Conservation (phyloP, 2,329 filamentous ascomycete species). For the Colletotrichum shisoi region DNA sequence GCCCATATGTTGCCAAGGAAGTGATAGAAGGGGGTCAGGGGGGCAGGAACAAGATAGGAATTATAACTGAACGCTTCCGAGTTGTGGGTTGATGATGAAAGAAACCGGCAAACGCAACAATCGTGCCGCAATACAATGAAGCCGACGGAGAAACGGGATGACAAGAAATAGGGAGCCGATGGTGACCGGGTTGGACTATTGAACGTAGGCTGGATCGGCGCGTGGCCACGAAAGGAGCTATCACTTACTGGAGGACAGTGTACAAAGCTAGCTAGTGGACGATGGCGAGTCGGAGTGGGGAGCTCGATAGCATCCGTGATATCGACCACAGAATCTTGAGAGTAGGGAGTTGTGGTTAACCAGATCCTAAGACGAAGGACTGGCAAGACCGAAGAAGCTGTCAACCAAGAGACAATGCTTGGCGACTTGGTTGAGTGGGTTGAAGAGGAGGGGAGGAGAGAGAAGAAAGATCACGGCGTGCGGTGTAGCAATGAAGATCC, state of each 20-base stretch:
- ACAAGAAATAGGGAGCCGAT: not conserved
- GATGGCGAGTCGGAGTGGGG: conserved; percentile 20
- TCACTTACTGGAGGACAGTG: conserved; percentile 22
- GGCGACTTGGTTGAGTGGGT: conserved; percentile 3
- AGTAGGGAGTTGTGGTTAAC: conserved; percentile 6
- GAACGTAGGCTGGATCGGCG: not conserved
- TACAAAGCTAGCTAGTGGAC: conserved; percentile 30
- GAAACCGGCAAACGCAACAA: not conserved
- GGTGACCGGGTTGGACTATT: not conserved
- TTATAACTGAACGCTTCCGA: not conserved
- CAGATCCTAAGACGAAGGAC: not conserved
- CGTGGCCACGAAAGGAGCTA: conserved; percentile 24
- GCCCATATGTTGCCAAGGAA: conserved; percentile 5
- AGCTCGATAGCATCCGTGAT: conserved; percentile 23
- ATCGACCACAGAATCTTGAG: conserved; percentile 13
- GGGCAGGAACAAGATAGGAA: not conserved
- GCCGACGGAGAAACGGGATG: not conserved
- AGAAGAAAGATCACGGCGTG: conserved; percentile 29
- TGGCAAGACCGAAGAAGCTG: not conserved
- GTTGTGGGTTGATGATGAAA: not conserved
- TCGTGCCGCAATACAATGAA: not conserved
- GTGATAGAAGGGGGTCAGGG: not conserved
- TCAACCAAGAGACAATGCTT: conserved; percentile 4
- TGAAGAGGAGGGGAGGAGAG: conserved; percentile 20
- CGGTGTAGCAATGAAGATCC: conserved; percentile 11